phyloP scores from a whole-genome alignment of 192 early-diverging fungal genomes.

The Umbelopsis ramanniana region DNA sequence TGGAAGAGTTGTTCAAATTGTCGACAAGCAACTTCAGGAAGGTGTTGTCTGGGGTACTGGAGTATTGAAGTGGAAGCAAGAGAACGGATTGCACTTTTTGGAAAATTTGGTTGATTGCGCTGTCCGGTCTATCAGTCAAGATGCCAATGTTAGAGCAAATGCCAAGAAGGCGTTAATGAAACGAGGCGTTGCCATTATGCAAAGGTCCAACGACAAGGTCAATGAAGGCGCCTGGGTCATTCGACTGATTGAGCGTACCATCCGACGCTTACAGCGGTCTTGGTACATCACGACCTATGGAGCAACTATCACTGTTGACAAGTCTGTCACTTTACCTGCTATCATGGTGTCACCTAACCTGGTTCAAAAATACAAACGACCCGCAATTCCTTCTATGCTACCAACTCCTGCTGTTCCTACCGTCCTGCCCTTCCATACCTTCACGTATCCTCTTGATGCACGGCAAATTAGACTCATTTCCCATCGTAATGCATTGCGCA shows the following conservation, averaged over 20 bases:
- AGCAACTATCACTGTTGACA: slow-evolving; percentile 18
- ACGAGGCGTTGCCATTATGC: neutral
- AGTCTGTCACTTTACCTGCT: slow-evolving; percentile 35
- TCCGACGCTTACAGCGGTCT: slow-evolving; percentile 62
- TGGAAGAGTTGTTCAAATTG: slow-evolving; percentile 76
- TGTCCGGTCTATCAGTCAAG: neutral
- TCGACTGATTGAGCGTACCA: slow-evolving; percentile 62
- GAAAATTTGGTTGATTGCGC: slow-evolving; percentile 11
- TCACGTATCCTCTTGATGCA: slow-evolving; percentile 86
- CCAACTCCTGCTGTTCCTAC: slow-evolving; percentile 74
- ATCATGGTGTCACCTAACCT: neutral
- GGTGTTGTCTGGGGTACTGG: slow-evolving; percentile 62
- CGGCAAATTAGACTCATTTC: slow-evolving; percentile 86
- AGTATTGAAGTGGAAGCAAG: slow-evolving; percentile 44
- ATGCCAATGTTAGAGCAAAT: neutral
- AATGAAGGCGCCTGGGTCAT: slow-evolving; percentile 81
- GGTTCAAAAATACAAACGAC: slow-evolving; percentile 44
- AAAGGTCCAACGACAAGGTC: slow-evolving; percentile 19
- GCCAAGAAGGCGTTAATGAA: neutral
- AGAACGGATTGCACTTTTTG: slow-evolving; percentile 8
- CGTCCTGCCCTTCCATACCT: slow-evolving; percentile 93
- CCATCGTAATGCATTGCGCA: slow-evolving; percentile 83
- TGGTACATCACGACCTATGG: slow-evolving; percentile 65
- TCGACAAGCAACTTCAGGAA: slow-evolving; percentile 75
- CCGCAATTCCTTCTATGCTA: slow-evolving; percentile 52